Percentiles rank a stretch among this genome's conserved stretches.
These are phyloP conservation scores for Syzygium aqueum DNA, from an alignment of 345 rosid genomes.

Conservation along the genomic window DNA sequence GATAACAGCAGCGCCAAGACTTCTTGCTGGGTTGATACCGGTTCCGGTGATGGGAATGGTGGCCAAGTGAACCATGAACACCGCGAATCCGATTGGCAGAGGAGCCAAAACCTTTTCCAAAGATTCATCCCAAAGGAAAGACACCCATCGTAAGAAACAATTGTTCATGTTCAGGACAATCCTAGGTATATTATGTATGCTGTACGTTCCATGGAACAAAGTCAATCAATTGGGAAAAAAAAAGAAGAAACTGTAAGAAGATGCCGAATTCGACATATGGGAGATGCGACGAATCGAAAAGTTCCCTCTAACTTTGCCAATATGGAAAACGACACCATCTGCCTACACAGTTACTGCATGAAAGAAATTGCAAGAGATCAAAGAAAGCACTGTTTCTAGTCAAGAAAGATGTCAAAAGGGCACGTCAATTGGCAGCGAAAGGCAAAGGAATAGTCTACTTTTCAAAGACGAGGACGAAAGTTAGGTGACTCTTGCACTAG, in stretches of 20 bases:
- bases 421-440: neutral
- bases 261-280: neutral
- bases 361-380: neutral
- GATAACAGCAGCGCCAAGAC: constrained; percentile 14
- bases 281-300: neutral
- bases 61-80: constrained; percentile 22
- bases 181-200: neutral
- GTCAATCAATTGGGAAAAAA: neutral
- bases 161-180: neutral
- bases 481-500: neutral
- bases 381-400: neutral
- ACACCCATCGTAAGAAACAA: neutral
- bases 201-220: neutral
- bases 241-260: neutral
- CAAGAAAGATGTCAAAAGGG: neutral
- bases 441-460: neutral
- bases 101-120: constrained; percentile 8
- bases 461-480: neutral
- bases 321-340: neutral
- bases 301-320: neutral
- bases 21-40: constrained; percentile 22
- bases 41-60: constrained; percentile 19
- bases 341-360: neutral
- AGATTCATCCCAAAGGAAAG: neutral
- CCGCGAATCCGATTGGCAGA: constrained; percentile 20